phyloP scores from a whole-genome alignment of 108 stramenopile species.

The Skeletonema potamos region DNA sequence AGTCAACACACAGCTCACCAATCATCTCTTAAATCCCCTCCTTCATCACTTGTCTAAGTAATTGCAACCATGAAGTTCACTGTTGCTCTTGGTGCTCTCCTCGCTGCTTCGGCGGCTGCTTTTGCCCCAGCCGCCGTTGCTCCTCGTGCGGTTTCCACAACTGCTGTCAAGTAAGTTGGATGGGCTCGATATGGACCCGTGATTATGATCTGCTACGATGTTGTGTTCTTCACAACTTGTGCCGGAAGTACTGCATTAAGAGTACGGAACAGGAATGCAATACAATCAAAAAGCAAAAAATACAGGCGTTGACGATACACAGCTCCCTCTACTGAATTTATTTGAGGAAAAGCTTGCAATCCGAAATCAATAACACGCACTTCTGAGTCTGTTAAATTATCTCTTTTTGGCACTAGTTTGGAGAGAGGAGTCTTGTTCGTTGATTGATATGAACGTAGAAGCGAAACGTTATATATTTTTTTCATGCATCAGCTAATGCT shows the following conservation, averaged over 20 bases:
- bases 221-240: background rate
- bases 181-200: background rate
- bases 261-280: background rate
- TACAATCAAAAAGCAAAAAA: background rate
- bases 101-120: slow-evolving; percentile 75
- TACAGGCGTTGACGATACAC: slow-evolving; percentile 38
- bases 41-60: slow-evolving; percentile 1
- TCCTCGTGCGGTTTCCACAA: slow-evolving; percentile 29
- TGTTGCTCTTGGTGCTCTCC: slow-evolving; percentile 58
- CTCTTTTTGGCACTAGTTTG: background rate
- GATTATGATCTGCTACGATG: background rate
- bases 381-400: slow-evolving; percentile 33
- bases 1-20: background rate
- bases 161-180: slow-evolving; percentile 37
- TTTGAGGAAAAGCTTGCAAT: slow-evolving; percentile 47
- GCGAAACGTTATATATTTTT: background rate
- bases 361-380: slow-evolving; percentile 51
- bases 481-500: background rate
- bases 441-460: background rate
- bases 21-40: background rate
- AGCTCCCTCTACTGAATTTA: slow-evolving; percentile 49
- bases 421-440: background rate
- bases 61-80: slow-evolving; percentile 81
- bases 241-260: background rate
- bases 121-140: slow-evolving; percentile 62